These are phyloP conservation scores for Cinnamomum chago DNA, from an alignment of 164 flowering plant genomes.

Conservation along the genomic window DNA sequence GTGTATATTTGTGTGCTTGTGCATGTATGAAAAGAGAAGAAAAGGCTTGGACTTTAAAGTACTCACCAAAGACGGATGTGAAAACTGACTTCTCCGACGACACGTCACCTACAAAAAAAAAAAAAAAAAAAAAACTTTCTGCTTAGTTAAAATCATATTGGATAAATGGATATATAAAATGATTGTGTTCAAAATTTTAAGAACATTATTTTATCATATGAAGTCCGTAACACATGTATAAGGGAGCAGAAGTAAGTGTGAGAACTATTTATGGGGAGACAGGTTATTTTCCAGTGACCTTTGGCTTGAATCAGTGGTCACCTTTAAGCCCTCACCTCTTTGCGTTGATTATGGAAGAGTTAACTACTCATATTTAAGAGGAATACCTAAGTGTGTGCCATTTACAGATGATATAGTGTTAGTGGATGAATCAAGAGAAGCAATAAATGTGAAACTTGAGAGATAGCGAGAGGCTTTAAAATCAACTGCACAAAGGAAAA, in stretches of 20 bases:
- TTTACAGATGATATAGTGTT: no score
- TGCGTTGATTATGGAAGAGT: no score
- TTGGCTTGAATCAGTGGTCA: not conserved
- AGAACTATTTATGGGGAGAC: not conserved
- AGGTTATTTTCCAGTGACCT: not conserved
- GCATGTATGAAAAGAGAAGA: not conserved
- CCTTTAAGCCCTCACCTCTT: no score
- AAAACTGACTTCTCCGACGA: not conserved
- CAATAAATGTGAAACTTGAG: no score
- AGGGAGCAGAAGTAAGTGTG: no score
- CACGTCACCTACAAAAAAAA: not conserved
- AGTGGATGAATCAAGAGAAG: no score
- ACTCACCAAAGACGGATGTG: not conserved
- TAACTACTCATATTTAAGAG: no score
- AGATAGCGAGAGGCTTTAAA: no score
- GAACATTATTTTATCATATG: not conserved
- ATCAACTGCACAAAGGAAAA: no score
- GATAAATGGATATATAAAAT: not conserved
- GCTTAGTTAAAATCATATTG: not conserved
- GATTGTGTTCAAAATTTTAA: not conserved
- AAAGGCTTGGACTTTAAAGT: not conserved
- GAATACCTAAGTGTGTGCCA: no score
- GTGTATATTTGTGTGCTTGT: not conserved
- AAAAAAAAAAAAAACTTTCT: not conserved
- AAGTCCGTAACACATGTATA: not conserved